Evolutionary conservation across 2,329 filamentous ascomycete species (phyloP), one percentile per base, ranked within the genome.

Genomic region (Gaeumannomyces tritici): DNA sequence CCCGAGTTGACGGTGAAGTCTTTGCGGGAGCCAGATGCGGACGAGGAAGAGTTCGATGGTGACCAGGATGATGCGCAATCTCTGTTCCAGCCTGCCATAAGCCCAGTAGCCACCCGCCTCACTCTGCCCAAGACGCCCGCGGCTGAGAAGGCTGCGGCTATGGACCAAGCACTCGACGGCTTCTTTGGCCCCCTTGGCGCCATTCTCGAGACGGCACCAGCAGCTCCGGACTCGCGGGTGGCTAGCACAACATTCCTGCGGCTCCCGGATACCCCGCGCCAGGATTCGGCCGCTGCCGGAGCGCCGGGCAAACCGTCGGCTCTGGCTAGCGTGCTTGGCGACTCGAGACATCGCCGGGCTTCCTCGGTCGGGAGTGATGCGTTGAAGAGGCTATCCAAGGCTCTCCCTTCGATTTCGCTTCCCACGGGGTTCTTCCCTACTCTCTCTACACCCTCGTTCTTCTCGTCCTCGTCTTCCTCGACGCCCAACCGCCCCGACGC

Each of bases 11-110:
- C 4, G 33, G 33, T 59, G 35, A 26, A 35, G 28, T 63, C 21
- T 51, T 33, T 1, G 54, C 26, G 2, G 62, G 57, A 2, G 55
- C 21, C 33, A 24, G 24, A 21, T 15, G 58, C 15, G 26, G 71
- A 74, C 11, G 77, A 75, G 60, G 69, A 69, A 59, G 65, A 75
- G 58, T 55, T 68, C 31, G 76, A 77, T 33, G 74, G 75, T 59
- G 79, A 82, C 57, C 76, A 81, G 63, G 83, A 86, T 67, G 82
- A 82, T 66, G 84, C 81, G 5, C 82, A 84, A 66, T 83, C 83
- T 9, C 78, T 86, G 57, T 77, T 88, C 60, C 83, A 84, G 69
- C 82, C 83, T 2, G 77, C 83, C 28, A 79, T 88, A 65, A 86
- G 83, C 69, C 77, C 78, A 8, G 76, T 76, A 27, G 84, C 83